Evolutionary conservation across 106 monocot species (phyloP), one percentile per base, ranked within the genome.

Genomic region (Dioscorea zingiberensis): DNA sequence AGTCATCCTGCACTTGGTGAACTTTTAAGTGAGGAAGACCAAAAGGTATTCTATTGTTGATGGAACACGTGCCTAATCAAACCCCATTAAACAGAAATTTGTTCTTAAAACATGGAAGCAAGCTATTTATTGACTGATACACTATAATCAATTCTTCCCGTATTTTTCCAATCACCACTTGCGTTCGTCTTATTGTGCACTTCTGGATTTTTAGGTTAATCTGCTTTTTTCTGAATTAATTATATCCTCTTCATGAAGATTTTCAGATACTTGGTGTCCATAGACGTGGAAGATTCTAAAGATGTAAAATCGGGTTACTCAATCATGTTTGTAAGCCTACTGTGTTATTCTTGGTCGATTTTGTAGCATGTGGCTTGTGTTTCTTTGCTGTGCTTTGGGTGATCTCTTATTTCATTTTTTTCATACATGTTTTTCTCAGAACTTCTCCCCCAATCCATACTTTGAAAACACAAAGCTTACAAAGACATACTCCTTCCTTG

Each of bases 251-350:
- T 69, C 28, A 61, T 79, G 48, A 47, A 94, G 94, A 74, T 94
- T 30, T 90, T 94, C 80, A 94, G 85, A 86, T 69, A 90, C 73
- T 45, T 90, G 60, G 51, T 55, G 22, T 85, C 82, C 22, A 47
- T 90, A 25, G 85, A 90, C 45, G 89, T 85, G 14, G 82, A 90
- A 70, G 89, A 90, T 46, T 90, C 71, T 44, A 82, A 79, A 64
- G 89, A 90, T 69, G 82, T 85, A 17, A 85, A 90, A 51, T 90
- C 85, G 19, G 89, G 89, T 44, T 90, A 81, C 72, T 78, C 94
- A 14, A 87, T 94, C 65, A 77, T 77, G 27, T 83, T 94, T 76
- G 94, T 94, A 68, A 83, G 90, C 78, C 38, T 25, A 7, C 18
- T 67, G 14, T 27, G 15, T 15, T 44, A 14, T 16, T 9, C 21